phyloP scores from a whole-genome alignment of 805 yeast species.

The Sugiyamaella boreocaroliniensis region DNA sequence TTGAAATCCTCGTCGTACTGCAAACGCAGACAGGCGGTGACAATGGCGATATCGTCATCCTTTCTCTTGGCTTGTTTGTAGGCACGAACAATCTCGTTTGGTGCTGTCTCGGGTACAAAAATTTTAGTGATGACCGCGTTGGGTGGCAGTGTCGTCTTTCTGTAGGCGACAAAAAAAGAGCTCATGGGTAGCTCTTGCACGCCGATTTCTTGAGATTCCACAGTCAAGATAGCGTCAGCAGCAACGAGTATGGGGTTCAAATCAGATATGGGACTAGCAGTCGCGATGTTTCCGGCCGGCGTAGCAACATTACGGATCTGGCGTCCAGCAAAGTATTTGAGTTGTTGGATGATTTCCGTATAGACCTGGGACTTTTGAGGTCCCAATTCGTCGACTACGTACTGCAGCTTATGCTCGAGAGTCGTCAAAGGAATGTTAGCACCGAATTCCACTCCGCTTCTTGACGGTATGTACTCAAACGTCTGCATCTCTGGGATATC shows the following conservation, averaged over 20 bases:
- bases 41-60: slow-evolving; percentile 46
- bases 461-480: slow-evolving; percentile 32
- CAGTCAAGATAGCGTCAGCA: slow-evolving; percentile 35
- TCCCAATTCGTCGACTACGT: slow-evolving; percentile 21
- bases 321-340: slow-evolving; percentile 43
- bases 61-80: slow-evolving; percentile 44
- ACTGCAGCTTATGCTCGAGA: slow-evolving; percentile 35
- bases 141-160: slow-evolving; percentile 36
- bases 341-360: slow-evolving; percentile 35
- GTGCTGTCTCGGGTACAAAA: slow-evolving; percentile 36
- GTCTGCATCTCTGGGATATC: slow-evolving; percentile 38
- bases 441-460: slow-evolving; percentile 37
- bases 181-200: slow-evolving; percentile 32
- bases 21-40: slow-evolving; percentile 37
- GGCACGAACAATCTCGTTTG: slow-evolving; percentile 34
- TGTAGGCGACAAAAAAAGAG: slow-evolving; percentile 40
- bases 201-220: slow-evolving; percentile 31
- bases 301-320: slow-evolving; percentile 46
- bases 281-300: slow-evolving; percentile 44
- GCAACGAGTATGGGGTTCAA: slow-evolving; percentile 42
- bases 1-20: slow-evolving; percentile 13
- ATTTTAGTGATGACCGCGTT: slow-evolving; percentile 34
- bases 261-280: slow-evolving; percentile 46
- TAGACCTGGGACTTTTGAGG: slow-evolving; percentile 32
- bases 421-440: slow-evolving; percentile 38